Evolutionary conservation across 257 asterid species (phyloP).

Genomic region (Eucommia ulmoides): DNA sequence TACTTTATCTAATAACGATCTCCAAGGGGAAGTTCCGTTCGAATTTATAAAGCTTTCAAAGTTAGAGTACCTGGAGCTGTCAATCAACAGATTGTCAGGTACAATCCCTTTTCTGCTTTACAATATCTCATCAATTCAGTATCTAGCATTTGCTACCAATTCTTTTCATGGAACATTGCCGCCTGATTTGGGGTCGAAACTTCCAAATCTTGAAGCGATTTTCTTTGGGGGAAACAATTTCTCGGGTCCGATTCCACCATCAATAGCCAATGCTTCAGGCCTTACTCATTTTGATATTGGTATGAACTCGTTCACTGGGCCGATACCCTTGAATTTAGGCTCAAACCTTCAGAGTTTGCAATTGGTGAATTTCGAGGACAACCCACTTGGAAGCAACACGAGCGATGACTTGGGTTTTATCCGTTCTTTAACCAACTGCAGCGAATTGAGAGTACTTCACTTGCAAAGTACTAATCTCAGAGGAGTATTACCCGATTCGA

Average conservation of each 20-base stretch:
- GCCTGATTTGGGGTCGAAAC: neutral
- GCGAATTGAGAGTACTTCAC: neutral
- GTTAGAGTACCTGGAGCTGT: neutral
- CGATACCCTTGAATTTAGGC: neutral
- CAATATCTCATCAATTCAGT: neutral
- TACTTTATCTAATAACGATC: neutral
- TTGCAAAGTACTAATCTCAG: neutral
- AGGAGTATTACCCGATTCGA: neutral
- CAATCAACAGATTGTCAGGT: neutral
- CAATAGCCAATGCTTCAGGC: neutral
- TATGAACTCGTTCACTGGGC: neutral
- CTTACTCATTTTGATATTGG: neutral
- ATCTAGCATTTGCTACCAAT: neutral
- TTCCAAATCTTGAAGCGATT: neutral
- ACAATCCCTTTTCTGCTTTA: neutral
- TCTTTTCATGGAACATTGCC: neutral
- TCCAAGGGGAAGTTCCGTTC: neutral
- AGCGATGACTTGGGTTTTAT: neutral
- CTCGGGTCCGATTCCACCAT: neutral
- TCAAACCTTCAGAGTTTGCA: neutral
- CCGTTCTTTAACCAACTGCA: neutral
- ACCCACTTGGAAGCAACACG: neutral
- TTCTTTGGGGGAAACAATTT: neutral
- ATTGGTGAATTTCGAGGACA: neutral
- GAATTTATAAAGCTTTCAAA: neutral